Percentiles rank a stretch among this genome's conserved stretches.
Conservation (phyloP, 176 grass and related monocot genomes). For the Oryza meridionalis region DNA sequence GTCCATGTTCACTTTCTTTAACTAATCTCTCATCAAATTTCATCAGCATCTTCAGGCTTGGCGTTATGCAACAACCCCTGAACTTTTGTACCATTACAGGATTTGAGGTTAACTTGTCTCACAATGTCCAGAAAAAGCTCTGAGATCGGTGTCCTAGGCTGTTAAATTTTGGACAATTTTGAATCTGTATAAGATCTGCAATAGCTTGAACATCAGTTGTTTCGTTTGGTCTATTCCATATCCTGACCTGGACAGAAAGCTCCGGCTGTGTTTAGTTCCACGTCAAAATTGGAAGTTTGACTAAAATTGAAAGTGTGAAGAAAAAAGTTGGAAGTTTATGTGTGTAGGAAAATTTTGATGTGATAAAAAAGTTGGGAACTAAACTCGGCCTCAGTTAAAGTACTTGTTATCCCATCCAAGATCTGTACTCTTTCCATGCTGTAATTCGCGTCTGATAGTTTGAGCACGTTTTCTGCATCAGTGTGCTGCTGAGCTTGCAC, state of each 20-base stretch:
- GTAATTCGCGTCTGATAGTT: not conserved
- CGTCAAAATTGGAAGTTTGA: too few relatives aligned
- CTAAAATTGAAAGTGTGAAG: too few relatives aligned
- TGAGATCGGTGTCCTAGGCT: not conserved
- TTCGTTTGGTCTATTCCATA: not conserved
- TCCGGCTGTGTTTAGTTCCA: too few relatives aligned
- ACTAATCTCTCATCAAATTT: not conserved
- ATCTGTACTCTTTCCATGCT: not conserved
- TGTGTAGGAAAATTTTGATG: too few relatives aligned
- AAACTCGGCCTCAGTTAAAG: not conserved
- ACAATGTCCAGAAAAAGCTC: not conserved
- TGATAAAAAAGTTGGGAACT: too few relatives aligned
- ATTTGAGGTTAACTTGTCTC: not conserved
- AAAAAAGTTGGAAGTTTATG: too few relatives aligned
- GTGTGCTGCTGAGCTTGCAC: not conserved
- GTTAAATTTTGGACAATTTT: not conserved
- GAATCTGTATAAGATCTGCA: not conserved
- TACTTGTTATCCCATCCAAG: not conserved
- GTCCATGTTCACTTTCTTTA: conserved; percentile 24
- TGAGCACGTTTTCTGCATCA: not conserved
- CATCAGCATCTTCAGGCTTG: not conserved
- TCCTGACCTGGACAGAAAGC: not conserved
- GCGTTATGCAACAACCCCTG: not conserved
- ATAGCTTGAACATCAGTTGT: not conserved
- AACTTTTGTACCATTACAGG: not conserved